phyloP scores from a whole-genome alignment of 768 basidiomycete genomes.

The Suillus paluster region DNA sequence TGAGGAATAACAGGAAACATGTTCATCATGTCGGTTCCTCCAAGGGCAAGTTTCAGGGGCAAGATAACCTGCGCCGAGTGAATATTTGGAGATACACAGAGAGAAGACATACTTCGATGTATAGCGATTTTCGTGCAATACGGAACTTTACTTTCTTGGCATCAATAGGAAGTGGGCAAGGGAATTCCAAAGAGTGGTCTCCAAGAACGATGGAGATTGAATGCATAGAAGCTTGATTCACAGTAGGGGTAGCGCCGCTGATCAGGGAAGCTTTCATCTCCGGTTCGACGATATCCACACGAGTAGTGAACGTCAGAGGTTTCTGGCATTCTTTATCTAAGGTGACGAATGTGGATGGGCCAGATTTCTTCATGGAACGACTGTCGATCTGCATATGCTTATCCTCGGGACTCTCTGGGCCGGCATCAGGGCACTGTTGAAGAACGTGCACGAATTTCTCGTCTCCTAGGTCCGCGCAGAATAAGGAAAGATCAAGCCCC shows the following conservation, averaged over 20 bases:
- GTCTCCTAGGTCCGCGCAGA: slow-evolving; percentile 18
- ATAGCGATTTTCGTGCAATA: slow-evolving; percentile 59
- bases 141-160: slow-evolving; percentile 42
- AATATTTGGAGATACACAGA: background rate
- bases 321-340: slow-evolving; percentile 20
- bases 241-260: slow-evolving; percentile 21
- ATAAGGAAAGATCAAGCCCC: slow-evolving; percentile 22
- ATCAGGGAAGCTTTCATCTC: too few relatives aligned
- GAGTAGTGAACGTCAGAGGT: too few relatives aligned
- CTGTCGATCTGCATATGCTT: slow-evolving; percentile 16
- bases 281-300: too few relatives aligned
- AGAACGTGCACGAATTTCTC: slow-evolving; percentile 24
- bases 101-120: slow-evolving; percentile 39
- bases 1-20: slow-evolving; percentile 34
- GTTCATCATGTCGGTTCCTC: slow-evolving; percentile 19
- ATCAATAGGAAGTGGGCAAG: too few relatives aligned
- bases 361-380: background rate
- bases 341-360: slow-evolving; percentile 3
- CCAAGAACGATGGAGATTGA: slow-evolving; percentile 11
- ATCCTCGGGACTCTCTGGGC: too few relatives aligned
- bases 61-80: slow-evolving; percentile 24
- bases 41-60: slow-evolving; percentile 19
- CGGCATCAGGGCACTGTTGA: slow-evolving; percentile 20
- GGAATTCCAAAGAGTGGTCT: too few relatives aligned
- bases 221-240: slow-evolving; percentile 14